phyloP scores from a whole-genome alignment of 495 filamentous ascomycete genomes.

The Cercophora scortea region DNA sequence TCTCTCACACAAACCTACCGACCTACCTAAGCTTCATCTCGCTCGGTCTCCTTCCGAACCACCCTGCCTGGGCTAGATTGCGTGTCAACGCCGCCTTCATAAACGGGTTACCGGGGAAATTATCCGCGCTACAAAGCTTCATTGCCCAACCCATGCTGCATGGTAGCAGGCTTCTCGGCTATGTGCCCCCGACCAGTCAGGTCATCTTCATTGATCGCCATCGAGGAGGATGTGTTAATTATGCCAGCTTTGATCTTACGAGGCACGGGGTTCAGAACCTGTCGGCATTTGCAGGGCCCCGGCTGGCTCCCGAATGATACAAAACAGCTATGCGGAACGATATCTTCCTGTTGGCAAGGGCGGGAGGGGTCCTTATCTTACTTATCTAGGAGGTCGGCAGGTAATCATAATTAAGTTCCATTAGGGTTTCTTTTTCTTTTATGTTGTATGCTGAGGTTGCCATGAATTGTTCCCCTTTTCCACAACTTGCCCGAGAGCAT shows the following conservation, averaged over 20 bases:
- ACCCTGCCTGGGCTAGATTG: not conserved
- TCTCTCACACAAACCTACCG: too few relatives aligned
- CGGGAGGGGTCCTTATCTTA: too few relatives aligned
- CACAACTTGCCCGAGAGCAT: not conserved
- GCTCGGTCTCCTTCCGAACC: slow-evolving; percentile 1
- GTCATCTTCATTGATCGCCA: not conserved
- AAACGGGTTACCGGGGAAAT: slow-evolving; percentile 11
- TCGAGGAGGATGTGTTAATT: not conserved
- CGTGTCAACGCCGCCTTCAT: not conserved
- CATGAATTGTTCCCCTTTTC: not conserved
- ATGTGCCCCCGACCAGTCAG: slow-evolving; percentile 12
- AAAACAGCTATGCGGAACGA: not conserved
- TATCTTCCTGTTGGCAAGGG: not conserved
- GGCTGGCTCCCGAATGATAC: too few relatives aligned
- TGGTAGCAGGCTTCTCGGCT: slow-evolving; percentile 8
- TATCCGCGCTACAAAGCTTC: slow-evolving; percentile 12
- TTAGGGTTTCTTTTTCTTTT: too few relatives aligned
- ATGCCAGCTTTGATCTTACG: too few relatives aligned
- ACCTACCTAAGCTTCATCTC: not conserved
- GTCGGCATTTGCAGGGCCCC: slow-evolving; percentile 2
- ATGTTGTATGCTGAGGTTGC: not conserved
- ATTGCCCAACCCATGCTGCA: slow-evolving; percentile 8
- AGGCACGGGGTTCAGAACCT: not conserved
- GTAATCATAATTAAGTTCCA: too few relatives aligned
- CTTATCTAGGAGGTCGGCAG: too few relatives aligned